These are phyloP conservation scores for Talaromyces stipitatus DNA, from an alignment of 495 filamentous ascomycete species.

Conservation along the genomic window DNA sequence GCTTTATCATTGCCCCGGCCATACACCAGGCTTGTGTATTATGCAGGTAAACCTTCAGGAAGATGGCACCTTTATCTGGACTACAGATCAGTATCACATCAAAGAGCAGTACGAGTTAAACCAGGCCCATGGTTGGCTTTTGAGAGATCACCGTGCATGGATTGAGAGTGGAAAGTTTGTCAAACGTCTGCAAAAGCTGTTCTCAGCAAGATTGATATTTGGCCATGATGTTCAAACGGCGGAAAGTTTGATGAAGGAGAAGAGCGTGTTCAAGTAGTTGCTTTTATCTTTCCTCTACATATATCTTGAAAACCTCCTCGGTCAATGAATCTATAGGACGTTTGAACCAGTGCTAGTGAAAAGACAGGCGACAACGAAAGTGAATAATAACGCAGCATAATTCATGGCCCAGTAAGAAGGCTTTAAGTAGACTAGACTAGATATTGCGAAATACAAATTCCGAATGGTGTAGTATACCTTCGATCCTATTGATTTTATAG, in stretches of 20 bases:
- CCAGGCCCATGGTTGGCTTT: conserved; percentile 13
- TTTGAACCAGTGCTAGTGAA: too few relatives aligned
- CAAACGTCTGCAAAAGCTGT: conserved; percentile 20
- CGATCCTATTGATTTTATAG: too few relatives aligned
- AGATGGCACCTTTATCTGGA: conserved; percentile 28
- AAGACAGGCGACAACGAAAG: too few relatives aligned
- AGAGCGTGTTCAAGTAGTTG: conserved; percentile 1
- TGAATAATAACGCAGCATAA: too few relatives aligned
- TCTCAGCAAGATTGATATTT: conserved; percentile 29
- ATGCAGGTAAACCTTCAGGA: conserved; percentile 28
- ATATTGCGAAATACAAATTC: too few relatives aligned
- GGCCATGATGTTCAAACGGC: conserved; percentile 26
- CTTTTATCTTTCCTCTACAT: neutral
- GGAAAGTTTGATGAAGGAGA: conserved; percentile 10
- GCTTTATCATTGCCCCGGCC: conserved; percentile 27
- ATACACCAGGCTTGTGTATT: conserved; percentile 21
- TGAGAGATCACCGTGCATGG: conserved; percentile 23
- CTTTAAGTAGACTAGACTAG: too few relatives aligned
- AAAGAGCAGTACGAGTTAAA: conserved; percentile 20
- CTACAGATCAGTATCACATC: conserved; percentile 27
- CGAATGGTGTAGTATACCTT: too few relatives aligned
- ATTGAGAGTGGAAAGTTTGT: conserved; percentile 4
- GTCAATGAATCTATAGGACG: too few relatives aligned
- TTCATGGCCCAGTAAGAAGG: too few relatives aligned
- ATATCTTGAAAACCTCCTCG: too few relatives aligned